Percentiles rank a stretch among this genome's conserved stretches.
phyloP scores from a whole-genome alignment of 1,139 yeast genomes.

The Taphrina betulina region DNA sequence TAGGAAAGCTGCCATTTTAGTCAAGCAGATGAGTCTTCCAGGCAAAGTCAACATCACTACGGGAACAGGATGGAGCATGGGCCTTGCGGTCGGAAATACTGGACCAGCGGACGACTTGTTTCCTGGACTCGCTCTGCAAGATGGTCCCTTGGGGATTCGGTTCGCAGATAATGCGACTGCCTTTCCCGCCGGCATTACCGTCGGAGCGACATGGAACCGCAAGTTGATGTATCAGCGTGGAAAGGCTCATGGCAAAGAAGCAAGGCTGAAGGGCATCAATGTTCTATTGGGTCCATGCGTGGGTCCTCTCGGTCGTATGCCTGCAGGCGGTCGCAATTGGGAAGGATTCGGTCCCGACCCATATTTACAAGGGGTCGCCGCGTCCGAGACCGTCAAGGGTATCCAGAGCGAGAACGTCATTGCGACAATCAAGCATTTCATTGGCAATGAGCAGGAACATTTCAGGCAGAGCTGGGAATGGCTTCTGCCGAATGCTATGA shows the following conservation, averaged over 20 bases:
- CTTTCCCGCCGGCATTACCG: slow-evolving; percentile 54
- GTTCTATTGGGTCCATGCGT: slow-evolving; percentile 57
- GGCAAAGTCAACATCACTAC: slow-evolving; percentile 64
- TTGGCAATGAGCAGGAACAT: slow-evolving; percentile 61
- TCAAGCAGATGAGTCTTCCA: too few species aligned
- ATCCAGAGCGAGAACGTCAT: slow-evolving; percentile 55
- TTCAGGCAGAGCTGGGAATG: slow-evolving; percentile 51
- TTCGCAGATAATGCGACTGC: slow-evolving; percentile 58
- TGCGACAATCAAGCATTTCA: slow-evolving; percentile 55
- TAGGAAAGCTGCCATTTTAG: too few species aligned
- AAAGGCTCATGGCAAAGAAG: slow-evolving; percentile 52
- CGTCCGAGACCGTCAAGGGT: slow-evolving; percentile 55
- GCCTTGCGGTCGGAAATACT: slow-evolving; percentile 59
- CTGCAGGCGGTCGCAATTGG: slow-evolving; percentile 64
- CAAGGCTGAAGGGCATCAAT: slow-evolving; percentile 53
- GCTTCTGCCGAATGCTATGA: slow-evolving; percentile 39
- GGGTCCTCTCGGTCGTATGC: slow-evolving; percentile 53
- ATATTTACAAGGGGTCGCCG: slow-evolving; percentile 54
- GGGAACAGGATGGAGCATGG: slow-evolving; percentile 58
- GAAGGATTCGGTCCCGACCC: slow-evolving; percentile 67
- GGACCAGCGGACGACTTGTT: slow-evolving; percentile 52
- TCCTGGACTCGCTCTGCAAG: slow-evolving; percentile 48
- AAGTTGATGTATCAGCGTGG: slow-evolving; percentile 51
- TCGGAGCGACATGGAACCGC: slow-evolving; percentile 50
- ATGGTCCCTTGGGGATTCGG: slow-evolving; percentile 59